Percentiles rank a stretch among this genome's conserved stretches.
phyloP scores from a whole-genome alignment of 805 yeast species.

The Torulaspora quercuum region DNA sequence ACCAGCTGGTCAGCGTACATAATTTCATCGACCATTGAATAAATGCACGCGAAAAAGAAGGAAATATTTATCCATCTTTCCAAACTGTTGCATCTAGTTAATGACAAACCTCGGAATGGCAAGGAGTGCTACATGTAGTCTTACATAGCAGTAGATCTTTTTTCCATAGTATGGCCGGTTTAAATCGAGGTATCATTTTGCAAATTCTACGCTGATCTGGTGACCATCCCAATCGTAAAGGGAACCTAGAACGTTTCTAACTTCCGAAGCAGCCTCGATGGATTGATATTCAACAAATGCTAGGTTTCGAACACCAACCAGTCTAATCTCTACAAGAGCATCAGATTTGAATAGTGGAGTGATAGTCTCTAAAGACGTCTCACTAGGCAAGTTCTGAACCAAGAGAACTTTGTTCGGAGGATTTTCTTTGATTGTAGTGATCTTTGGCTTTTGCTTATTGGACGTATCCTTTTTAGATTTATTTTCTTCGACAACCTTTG shows the following conservation, averaged over 20 bases:
- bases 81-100: no score
- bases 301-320: slow-evolving; percentile 62
- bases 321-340: slow-evolving; percentile 66
- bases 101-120: no score
- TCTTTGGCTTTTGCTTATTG: slow-evolving; percentile 11
- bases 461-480: slow-evolving; percentile 2
- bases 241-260: slow-evolving; percentile 19
- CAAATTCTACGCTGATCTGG: slow-evolving; percentile 30
- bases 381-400: slow-evolving; percentile 58
- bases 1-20: no score
- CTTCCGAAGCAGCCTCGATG: slow-evolving; percentile 46
- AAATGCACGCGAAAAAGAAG: no score
- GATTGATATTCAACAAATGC: slow-evolving; percentile 78
- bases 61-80: slow-evolving; percentile 10
- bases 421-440: slow-evolving; percentile 22
- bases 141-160: no score
- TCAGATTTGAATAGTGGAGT: slow-evolving; percentile 44
- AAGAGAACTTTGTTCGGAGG: slow-evolving; percentile 73
- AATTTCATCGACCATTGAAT: no score
- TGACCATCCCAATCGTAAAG: slow-evolving; percentile 15
- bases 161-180: neutral
- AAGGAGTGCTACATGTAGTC: no score
- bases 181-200: no score
- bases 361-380: slow-evolving; percentile 42
- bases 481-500: neutral